These are phyloP conservation scores for Aspergillus hancockii DNA, from an alignment of 495 filamentous ascomycete genomes.

Conservation along the genomic window DNA sequence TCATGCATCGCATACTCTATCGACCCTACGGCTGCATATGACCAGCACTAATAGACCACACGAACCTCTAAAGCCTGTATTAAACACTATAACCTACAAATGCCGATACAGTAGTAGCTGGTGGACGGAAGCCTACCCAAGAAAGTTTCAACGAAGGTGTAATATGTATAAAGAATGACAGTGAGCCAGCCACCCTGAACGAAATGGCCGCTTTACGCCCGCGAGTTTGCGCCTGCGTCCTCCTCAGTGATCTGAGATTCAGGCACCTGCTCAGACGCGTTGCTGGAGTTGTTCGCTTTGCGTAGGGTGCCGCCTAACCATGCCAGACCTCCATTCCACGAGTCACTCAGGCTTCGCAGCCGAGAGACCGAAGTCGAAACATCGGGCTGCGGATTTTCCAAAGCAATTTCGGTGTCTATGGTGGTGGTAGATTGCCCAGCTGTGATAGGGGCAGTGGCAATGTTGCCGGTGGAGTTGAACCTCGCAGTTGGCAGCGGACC, in stretches of 20 bases:
- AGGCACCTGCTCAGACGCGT: background rate
- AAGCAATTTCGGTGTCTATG: slow-evolving; percentile 20
- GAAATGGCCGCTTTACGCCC: background rate
- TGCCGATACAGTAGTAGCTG: background rate
- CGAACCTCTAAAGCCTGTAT: background rate
- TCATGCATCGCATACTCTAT: no score
- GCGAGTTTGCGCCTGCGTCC: slow-evolving; percentile 5
- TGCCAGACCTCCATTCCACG: slow-evolving; percentile 41
- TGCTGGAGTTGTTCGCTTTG: slow-evolving; percentile 2
- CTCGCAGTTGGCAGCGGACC: slow-evolving; percentile 30
- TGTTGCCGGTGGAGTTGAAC: slow-evolving; percentile 33
- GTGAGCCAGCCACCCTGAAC: slow-evolving; percentile 5
- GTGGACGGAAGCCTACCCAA: background rate
- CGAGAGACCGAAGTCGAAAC: slow-evolving; percentile 25
- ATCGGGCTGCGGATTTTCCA: slow-evolving; percentile 17
- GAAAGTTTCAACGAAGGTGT: background rate
- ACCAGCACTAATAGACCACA: background rate
- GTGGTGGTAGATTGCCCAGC: slow-evolving; percentile 30
- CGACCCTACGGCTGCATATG: no score
- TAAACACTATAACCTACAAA: slow-evolving; percentile 1
- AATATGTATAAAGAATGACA: slow-evolving; percentile 12
- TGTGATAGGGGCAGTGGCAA: slow-evolving; percentile 24
- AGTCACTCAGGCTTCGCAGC: slow-evolving; percentile 48
- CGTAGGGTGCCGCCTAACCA: slow-evolving; percentile 41
- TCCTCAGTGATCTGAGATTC: background rate